Evolutionary conservation across 768 basidiomycete species (phyloP), one percentile per base, ranked within the genome.

Genomic region (Xanthoconium purpureum): DNA sequence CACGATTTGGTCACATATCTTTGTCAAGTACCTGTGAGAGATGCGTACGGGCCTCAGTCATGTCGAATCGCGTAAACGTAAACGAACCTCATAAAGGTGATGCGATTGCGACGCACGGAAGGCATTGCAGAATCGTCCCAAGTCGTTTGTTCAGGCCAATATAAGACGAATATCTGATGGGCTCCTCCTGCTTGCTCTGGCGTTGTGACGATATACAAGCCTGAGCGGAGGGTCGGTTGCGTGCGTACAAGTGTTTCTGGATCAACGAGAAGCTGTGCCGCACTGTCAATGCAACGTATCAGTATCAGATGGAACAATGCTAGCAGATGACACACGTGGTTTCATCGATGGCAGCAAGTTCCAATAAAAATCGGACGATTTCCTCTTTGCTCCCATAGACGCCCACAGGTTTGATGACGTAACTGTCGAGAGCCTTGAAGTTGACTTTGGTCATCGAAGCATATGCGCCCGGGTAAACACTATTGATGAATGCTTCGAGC

Each of bases 111-210:
- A 30, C 73, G 63, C 45, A 81, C 75, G 5, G 80, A 70, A 2
- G 76, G 70, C 7, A 69, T 36, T 0, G 81, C 77, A 14, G 73
- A 67, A 63, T 84, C 83, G 35, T 79, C 64, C 84, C 84, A 86
- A 0, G 84, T 85, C 1, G 69, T 74, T 32, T 80, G 74, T 55
- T 87, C 82, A 0, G 84, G 84, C 84, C 85, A 87, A 53, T 82
- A 85, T 8, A 86, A 59, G 14, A 82, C 74, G 49, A 80, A 82
- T 8, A 80, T 48, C 20, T 71, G 63, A 28, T 73, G 65, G 1
- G 42, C 29, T 3, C 6, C 35, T 15, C 14, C 43, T 0, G 24
- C 40, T 32, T 56, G 52, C 20, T 44, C 55, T n/a, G 51, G 49
- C 6, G 58, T 29, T 6, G 51, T 57, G 37, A 66, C 3, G 32